A percentile compares a stretch with the other conserved stretches of the same genome.
phyloP scores from a whole-genome alignment of 1,284 basidiomycete genomes.

The Pseudozyma hubeiensis region DNA sequence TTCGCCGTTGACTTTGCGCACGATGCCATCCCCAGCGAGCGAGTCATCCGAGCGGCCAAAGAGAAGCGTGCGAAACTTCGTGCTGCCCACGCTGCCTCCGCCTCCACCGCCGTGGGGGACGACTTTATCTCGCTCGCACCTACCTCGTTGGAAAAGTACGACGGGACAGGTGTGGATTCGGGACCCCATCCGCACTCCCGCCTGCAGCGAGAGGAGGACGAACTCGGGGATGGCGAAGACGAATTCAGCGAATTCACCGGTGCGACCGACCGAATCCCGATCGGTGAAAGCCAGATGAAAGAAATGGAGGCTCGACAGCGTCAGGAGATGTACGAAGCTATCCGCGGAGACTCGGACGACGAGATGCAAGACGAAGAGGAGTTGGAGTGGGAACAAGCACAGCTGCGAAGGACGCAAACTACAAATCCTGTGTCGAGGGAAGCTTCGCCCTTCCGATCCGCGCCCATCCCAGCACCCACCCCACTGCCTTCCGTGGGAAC shows the following conservation, averaged over 20 bases:
- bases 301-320: constrained; percentile 38
- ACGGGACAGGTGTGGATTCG: constrained; percentile 20
- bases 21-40: constrained; percentile 51
- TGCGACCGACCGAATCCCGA: constrained; percentile 59
- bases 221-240: constrained; percentile 60
- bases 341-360: constrained; percentile 76
- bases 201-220: constrained; percentile 62
- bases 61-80: constrained; percentile 50
- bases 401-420: constrained; percentile 48
- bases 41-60: constrained; percentile 52
- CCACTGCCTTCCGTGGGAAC: constrained; percentile 56
- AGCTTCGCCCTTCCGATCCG: constrained; percentile 47
- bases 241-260: constrained; percentile 64
- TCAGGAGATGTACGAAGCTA: constrained; percentile 43
- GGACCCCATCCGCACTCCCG: constrained; percentile 60
- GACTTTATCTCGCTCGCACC: constrained; percentile 52
- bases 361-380: constrained; percentile 76
- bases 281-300: constrained; percentile 50
- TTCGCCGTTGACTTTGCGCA: constrained; percentile 33
- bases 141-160: constrained; percentile 11
- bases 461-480: constrained; percentile 46
- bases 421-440: constrained; percentile 24
- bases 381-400: constrained; percentile 70
- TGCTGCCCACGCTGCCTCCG: constrained; percentile 11
- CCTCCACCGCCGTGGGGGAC: constrained; percentile 7